Evolutionary conservation across 2,329 filamentous ascomycete species (phyloP).

Genomic region (Pseudogymnoascus sp.): DNA sequence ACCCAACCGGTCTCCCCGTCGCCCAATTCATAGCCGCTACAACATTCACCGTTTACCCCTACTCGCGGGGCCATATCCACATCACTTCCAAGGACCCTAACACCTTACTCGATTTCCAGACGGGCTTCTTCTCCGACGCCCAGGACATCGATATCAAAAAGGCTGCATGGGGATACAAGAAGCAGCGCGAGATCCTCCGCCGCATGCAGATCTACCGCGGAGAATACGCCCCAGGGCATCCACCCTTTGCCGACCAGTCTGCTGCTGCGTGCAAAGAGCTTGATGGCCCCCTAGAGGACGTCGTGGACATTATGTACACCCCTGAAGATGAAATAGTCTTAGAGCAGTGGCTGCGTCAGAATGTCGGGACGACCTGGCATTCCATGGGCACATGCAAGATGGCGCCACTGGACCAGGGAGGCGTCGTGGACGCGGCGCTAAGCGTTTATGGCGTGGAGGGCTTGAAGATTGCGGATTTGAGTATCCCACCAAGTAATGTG

Average conservation of each 20-base stretch:
- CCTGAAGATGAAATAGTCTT: slow-evolving; percentile 31
- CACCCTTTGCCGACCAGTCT: slow-evolving; percentile 34
- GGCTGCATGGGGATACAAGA: slow-evolving; percentile 54
- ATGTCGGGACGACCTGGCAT: slow-evolving; percentile 35
- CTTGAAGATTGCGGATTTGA: slow-evolving; percentile 38
- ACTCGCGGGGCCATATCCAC: background rate
- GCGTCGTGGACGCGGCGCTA: slow-evolving; percentile 33
- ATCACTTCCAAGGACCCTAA: slow-evolving; percentile 12
- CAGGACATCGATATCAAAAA: slow-evolving; percentile 44
- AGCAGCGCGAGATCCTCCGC: slow-evolving; percentile 48
- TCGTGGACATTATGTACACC: slow-evolving; percentile 33
- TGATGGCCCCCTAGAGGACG: slow-evolving; percentile 23
- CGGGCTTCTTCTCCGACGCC: slow-evolving; percentile 44
- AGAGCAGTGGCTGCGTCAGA: slow-evolving; percentile 36
- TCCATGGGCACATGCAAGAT: slow-evolving; percentile 36
- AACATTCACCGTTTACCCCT: background rate
- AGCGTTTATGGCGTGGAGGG: slow-evolving; percentile 34
- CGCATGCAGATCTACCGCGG: slow-evolving; percentile 43
- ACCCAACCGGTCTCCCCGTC: slow-evolving; percentile 27
- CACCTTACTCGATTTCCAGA: slow-evolving; percentile 40
- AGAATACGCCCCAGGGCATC: slow-evolving; percentile 32
- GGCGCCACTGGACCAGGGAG: slow-evolving; percentile 29
- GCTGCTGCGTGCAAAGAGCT: slow-evolving; percentile 29
- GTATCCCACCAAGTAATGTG: slow-evolving; percentile 31
- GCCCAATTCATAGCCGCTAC: background rate